These are phyloP conservation scores for Helminthosporium solani DNA, from an alignment of 2,329 filamentous ascomycete species.

Conservation along the genomic window DNA sequence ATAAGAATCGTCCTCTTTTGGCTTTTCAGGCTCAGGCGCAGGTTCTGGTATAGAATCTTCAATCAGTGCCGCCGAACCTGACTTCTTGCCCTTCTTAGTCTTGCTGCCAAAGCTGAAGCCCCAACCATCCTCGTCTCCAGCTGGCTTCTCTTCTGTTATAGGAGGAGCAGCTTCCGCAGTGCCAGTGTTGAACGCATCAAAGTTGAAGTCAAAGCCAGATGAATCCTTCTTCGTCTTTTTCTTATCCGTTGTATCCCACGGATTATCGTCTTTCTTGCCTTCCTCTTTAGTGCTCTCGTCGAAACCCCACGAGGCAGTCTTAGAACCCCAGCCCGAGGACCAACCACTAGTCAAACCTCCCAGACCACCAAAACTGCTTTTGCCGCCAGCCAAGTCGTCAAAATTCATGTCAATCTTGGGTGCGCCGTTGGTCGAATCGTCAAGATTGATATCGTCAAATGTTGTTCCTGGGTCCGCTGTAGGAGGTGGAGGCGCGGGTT, in stretches of 20 bases:
- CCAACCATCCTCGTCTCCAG: conserved; percentile 33
- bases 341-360: conserved; percentile 24
- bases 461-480: conserved; percentile 42
- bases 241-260: conserved; percentile 36
- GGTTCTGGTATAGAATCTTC: conserved; percentile 29
- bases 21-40: conserved; percentile 23
- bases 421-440: conserved; percentile 40
- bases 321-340: conserved; percentile 28
- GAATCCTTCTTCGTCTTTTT: conserved; percentile 43
- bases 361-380: conserved; percentile 28
- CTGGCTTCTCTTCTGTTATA: conserved; percentile 23
- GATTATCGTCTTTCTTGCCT: conserved; percentile 28
- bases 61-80: conserved; percentile 24
- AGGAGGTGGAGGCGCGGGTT: conserved; percentile 28
- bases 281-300: conserved; percentile 25
- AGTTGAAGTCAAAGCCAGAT: conserved; percentile 38
- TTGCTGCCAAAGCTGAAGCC: conserved; percentile 44
- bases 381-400: conserved; percentile 30
- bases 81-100: conserved; percentile 47
- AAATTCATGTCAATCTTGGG: conserved; percentile 53
- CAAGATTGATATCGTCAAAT: conserved; percentile 50
- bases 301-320: conserved; percentile 27
- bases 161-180: conserved; percentile 10
- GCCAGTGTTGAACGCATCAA: conserved; percentile 31
- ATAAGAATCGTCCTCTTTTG: conserved; percentile 24